Conservation (phyloP, 495 filamentous ascomycete genomes). For the Trichoderma virens region DNA sequence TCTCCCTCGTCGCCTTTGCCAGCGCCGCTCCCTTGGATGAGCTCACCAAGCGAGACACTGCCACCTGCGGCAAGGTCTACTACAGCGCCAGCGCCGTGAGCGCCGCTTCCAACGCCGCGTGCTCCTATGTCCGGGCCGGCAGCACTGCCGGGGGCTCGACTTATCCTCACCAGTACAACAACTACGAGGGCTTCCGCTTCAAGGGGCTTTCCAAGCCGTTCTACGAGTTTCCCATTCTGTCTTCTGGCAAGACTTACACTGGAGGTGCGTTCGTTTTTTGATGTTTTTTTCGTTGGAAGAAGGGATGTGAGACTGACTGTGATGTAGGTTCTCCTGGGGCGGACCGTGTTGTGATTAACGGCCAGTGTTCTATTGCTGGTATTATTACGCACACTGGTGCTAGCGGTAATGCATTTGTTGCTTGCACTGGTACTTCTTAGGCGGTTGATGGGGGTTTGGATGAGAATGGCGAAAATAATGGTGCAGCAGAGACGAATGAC, state of each 20-base stretch:
- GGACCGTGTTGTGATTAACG: constrained; percentile 62
- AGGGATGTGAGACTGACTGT: not conserved
- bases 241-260: constrained; percentile 40
- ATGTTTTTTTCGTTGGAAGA: not conserved
- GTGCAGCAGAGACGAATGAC: too few relatives aligned
- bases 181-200: constrained; percentile 68
- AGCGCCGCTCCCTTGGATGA: constrained; percentile 4
- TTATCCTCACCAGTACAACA: constrained; percentile 66
- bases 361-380: constrained; percentile 41
- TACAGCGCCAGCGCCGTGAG: constrained; percentile 38
- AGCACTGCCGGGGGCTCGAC: constrained; percentile 30
- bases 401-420: constrained; percentile 56
- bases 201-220: constrained; percentile 41
- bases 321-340: constrained; percentile 45
- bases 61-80: constrained; percentile 17
- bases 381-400: constrained; percentile 65
- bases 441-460: not conserved
- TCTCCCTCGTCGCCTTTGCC: constrained; percentile 1
- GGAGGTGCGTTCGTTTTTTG: constrained; percentile 35
- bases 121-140: constrained; percentile 32
- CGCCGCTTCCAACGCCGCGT: constrained; percentile 23
- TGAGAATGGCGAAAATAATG: not conserved
- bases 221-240: constrained; percentile 66
- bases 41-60: not conserved
- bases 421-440: constrained; percentile 29